Evolutionary conservation across 2,329 filamentous ascomycete species (phyloP), one percentile per base, ranked within the genome.

Genomic region (Colletotrichum sp.): DNA sequence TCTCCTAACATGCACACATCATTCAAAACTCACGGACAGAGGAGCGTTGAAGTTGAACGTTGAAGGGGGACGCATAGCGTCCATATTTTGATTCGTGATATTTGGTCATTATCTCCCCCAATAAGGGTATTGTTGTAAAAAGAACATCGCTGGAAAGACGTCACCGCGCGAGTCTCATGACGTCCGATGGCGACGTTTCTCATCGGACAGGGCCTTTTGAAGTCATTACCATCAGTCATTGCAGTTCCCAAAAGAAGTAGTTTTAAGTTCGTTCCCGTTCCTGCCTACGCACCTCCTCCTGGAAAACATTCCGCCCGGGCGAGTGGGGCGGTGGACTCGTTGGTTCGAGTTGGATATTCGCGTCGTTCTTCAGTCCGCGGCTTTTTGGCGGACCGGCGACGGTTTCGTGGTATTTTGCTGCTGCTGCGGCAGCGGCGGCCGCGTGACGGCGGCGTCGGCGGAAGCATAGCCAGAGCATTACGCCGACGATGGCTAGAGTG

Each of bases 211-310:
- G 44, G 9, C 65, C 28, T 57, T 39, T 65, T 26, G 28, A 52
- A 26, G 13, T 75, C 68, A 71, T 66, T 44, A 64, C 8, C 70
- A 69, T 64, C 57, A 64, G 16, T 52, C 28, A 34, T 39, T 24
- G 44, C 55, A 52, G 9, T 65, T 15, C 36, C 64, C 39, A 55
- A 63, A 63, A 63, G 18, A 63, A 63, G 30, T 21, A 63, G n/a
- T 21, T 39, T 63, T 30, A 77, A n/a, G 52, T 18, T 64, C 66
- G 69, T 74, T 79, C 78, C 30, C 78, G 71, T 67, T 82, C 81
- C 79, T 86, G 84, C 72, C 84, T 79, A 78, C 79, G 78, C 34
- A 86, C 73, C 79, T 86, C 84, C 71, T 85, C 83, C 55, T 83
- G 80, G 73, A 86, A 86, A n/a, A 84, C 81, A 39, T 85, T 85